phyloP scores from a whole-genome alignment of 1,139 yeast genomes.

The Komagataea norvegica region DNA sequence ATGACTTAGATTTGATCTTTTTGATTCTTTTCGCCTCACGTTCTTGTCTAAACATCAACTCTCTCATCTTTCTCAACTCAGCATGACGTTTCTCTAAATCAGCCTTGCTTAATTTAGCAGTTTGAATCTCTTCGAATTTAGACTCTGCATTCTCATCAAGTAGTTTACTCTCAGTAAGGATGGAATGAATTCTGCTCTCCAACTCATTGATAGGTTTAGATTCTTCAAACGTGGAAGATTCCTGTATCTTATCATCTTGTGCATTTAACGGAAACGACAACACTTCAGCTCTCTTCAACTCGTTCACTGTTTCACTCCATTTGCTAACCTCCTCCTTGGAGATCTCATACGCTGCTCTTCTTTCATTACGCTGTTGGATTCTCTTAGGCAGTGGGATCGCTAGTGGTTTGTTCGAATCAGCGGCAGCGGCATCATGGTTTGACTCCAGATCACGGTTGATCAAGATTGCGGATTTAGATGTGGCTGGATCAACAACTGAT shows the following conservation, averaged over 20 bases:
- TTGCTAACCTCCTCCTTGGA: constrained; percentile 81
- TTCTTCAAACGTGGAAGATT: constrained; percentile 48
- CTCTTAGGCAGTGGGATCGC: constrained; percentile 82
- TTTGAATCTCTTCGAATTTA: constrained; percentile 80
- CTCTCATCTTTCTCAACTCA: constrained; percentile 89
- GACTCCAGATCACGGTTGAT: constrained; percentile 25
- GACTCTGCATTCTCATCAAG: constrained; percentile 72
- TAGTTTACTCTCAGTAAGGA: constrained; percentile 62
- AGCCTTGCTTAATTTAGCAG: constrained; percentile 76
- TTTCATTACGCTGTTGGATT: constrained; percentile 79
- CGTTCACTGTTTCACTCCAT: constrained; percentile 82
- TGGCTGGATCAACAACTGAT: constrained; percentile 46
- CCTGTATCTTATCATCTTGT: constrained; percentile 24
- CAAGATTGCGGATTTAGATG: constrained; percentile 46
- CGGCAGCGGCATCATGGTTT: constrained; percentile 29
- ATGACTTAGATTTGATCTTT: constrained; percentile 90
- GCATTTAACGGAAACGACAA: constrained; percentile 57
- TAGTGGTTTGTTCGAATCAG: constrained; percentile 37
- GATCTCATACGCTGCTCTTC: constrained; percentile 86
- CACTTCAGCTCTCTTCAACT: constrained; percentile 80
- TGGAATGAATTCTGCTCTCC: constrained; percentile 59
- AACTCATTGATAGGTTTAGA: constrained; percentile 46
- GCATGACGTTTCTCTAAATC: constrained; percentile 74
- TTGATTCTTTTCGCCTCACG: constrained; percentile 84
- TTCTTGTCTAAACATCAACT: constrained; percentile 93